phyloP scores from a whole-genome alignment of 1,284 basidiomycete species.

The Caloboletus inedulis region DNA sequence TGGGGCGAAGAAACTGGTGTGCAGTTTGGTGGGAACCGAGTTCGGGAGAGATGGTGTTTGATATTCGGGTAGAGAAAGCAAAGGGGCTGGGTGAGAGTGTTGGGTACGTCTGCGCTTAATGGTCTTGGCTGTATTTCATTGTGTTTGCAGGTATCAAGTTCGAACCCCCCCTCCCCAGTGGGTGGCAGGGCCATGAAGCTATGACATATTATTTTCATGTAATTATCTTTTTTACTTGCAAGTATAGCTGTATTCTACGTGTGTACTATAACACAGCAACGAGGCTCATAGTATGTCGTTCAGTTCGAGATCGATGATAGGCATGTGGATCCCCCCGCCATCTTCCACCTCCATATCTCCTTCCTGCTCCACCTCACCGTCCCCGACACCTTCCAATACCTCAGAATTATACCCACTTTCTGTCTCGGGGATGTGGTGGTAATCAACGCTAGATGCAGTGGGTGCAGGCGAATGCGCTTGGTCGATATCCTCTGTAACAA shows the following conservation, averaged over 20 bases:
- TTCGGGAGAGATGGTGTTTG: slow-evolving; percentile 76
- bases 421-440: slow-evolving; percentile 31
- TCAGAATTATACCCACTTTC: slow-evolving; percentile 52
- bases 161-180: slow-evolving; percentile 52
- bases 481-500: slow-evolving; percentile 27
- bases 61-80: slow-evolving; percentile 82
- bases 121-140: slow-evolving; percentile 1
- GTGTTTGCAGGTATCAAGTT: slow-evolving; percentile 43
- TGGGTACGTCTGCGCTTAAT: slow-evolving; percentile 43
- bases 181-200: slow-evolving; percentile 29
- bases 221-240: neutral
- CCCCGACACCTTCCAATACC: slow-evolving; percentile 27
- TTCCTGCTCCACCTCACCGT: slow-evolving; percentile 30
- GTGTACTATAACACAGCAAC: neutral
- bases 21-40: slow-evolving; percentile 60
- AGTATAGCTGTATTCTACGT: slow-evolving; percentile 3
- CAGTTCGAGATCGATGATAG: slow-evolving; percentile 30
- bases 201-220: neutral
- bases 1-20: slow-evolving; percentile 90
- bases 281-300: slow-evolving; percentile 23
- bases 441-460: slow-evolving; percentile 48
- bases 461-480: slow-evolving; percentile 48
- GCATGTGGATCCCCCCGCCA: slow-evolving; percentile 19
- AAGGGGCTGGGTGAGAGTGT: slow-evolving; percentile 79
- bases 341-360: slow-evolving; percentile 28